phyloP scores from a whole-genome alignment of 2,329 filamentous ascomycete genomes.

The Ophiostoma tasmaniense region DNA sequence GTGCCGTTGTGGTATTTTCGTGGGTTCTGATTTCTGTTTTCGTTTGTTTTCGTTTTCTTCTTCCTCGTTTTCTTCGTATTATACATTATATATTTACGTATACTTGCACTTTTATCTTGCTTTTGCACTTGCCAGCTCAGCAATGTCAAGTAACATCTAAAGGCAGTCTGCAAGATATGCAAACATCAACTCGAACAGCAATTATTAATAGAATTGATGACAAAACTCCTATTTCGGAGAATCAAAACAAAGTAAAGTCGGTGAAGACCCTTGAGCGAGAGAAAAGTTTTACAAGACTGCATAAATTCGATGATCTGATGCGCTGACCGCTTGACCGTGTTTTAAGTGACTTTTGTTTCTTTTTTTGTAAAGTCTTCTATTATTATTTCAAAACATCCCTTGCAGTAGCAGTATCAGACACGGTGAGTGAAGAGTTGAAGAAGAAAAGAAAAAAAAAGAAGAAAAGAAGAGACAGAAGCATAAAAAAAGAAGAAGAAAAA shows the following conservation, averaged over 20 bases:
- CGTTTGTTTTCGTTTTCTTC: not conserved
- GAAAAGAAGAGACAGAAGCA: too few species aligned
- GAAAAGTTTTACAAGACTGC: slow-evolving; percentile 2
- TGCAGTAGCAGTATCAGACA: not conserved
- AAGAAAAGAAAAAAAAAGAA: not conserved
- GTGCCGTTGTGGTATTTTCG: not conserved
- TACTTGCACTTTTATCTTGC: not conserved
- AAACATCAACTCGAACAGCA: too few species aligned
- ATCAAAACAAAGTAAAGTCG: not conserved
- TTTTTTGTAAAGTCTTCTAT: not conserved
- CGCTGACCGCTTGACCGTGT: slow-evolving; percentile 2
- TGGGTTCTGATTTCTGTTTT: not conserved
- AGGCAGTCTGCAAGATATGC: too few species aligned
- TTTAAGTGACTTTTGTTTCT: not conserved
- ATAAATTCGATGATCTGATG: not conserved
- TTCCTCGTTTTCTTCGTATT: not conserved
- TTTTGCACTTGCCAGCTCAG: not conserved
- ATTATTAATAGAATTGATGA: not conserved
- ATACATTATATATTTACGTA: not conserved
- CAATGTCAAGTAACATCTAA: not conserved
- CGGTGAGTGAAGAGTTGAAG: not conserved
- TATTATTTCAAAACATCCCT: not conserved
- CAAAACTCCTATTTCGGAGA: not conserved
- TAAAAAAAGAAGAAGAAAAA: not conserved
- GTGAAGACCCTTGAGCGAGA: not conserved